Base-by-base conservation (phyloP, 805 yeast species). In the Kodamaea leandrae region DNA sequence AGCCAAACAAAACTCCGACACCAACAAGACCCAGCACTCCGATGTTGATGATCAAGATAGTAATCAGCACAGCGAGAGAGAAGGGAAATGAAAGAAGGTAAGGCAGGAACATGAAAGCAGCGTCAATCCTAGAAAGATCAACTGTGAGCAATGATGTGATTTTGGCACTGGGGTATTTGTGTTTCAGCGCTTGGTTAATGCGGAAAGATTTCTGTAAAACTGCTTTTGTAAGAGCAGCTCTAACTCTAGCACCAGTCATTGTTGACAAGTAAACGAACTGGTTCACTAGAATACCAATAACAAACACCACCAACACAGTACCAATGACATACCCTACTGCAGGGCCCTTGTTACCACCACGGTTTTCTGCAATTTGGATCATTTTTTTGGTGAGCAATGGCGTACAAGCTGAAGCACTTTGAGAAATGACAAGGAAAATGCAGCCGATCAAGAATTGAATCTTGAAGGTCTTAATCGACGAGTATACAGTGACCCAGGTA, bases 271-370 rank as follows among this genome's bases (percentile, higher is more conserved):
- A 51, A 39, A 56, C 55, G 17, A 48, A 43, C 41, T 57, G 61
- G 43, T 57, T 58, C 37, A 50, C 49, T 8, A 58, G 49, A 24
- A 57, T 46, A 18, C 60, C 58, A 8, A 35, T 19, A 21, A 48
- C 19, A 18, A 64, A 46, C 8, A 67, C 57, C 36, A 68, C 28
- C 10, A 56, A n/a, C 4, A 65, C 53, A 4, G 66, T 46, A 2
- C 74, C 73, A 38, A 69, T 47, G 4, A 72, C 64, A 45, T 66
- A 68, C 7, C 75, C 75, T 16, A 68, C 55, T 15, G 74, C 74
- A 23, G 49, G 48, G 5, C 72, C 72, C 6, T 55, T 43, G 18
- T 27, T n/a, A 15, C 55, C 61, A 10, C 60, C 51, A 41, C 55
- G 55, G 4, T 18, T 5, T 36, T 60, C 62, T 13, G 69, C 75